Evolutionary conservation across 306 rosid species (phyloP), one percentile per base, ranked within the genome.

Genomic region (Quercus gilva): DNA sequence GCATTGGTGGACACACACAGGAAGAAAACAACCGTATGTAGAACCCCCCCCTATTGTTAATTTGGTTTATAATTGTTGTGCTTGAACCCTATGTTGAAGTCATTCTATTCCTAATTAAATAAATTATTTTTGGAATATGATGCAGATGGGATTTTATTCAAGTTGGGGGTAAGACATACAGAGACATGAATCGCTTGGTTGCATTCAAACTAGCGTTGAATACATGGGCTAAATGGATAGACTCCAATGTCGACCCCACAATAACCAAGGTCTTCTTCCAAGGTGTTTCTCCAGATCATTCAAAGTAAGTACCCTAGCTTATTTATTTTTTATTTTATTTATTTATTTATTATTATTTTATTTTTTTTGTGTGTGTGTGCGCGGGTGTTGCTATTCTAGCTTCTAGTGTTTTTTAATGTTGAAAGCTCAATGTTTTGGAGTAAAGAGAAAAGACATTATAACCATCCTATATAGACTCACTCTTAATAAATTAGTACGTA

Each of bases 151-250:
- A 92, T 82, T 82, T 78, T 19, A 79, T 92, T 80, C 79, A 84
- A 80, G 89, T 80, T 6, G 94, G 92, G 17, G 61, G 81, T 31
- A 43, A 0, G 0, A 74, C 26, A 2, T 69, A 78, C 33, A 88
- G 41, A 71, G 94, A 94, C 69, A 89, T 92, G 98, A 81, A 90
- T 64, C 92, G 98, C 1, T 74, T 94, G 83, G 89, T 79, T 52
- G 96, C 90, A 1, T 94, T 81, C 37, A 92, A 90, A 90, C 89
- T 86, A 76, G 98, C 65, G 63, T 17, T 94, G 71, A 87, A 68
- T 1, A 94, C 94, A 35, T 94, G 98, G 98, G 94, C 97, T 18
- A 83, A 76, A 35, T 94, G 98, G 98, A 79, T 92, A 19, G 86
- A 90, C 71, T 12, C 4, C 70, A 86, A 84, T 49, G 72, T 89